Percentiles rank a stretch among this genome's conserved stretches.
Evolutionary conservation across 345 rosid genomes (phyloP).

Genomic region (Moricandia arvensis): DNA sequence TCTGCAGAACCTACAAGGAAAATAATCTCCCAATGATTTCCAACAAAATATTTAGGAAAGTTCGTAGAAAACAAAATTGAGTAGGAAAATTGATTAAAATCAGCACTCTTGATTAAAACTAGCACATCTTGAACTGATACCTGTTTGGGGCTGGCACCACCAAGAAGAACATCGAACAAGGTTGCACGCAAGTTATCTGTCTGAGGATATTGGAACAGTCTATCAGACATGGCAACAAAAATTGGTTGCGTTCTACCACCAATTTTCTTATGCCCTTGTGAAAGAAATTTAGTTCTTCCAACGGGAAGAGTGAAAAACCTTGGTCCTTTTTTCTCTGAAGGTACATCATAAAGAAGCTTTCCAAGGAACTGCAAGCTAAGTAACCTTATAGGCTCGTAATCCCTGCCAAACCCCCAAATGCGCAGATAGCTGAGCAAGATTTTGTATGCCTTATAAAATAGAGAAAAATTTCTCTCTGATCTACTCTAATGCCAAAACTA

Average conservation of each 20-base stretch:
- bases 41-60: slow-evolving; percentile 16
- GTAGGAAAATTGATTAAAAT: background rate
- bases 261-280: slow-evolving; percentile 58
- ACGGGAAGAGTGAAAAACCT: slow-evolving; percentile 76
- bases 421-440: slow-evolving; percentile 4
- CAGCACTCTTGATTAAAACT: background rate
- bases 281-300: slow-evolving; percentile 66
- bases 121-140: slow-evolving; percentile 41
- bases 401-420: slow-evolving; percentile 47
- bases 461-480: slow-evolving; percentile 8
- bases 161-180: slow-evolving; percentile 95
- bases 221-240: slow-evolving; percentile 68
- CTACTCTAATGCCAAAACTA: slow-evolving; percentile 2
- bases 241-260: slow-evolving; percentile 63
- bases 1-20: slow-evolving; percentile 71
- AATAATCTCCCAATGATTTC: background rate
- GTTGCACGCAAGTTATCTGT: slow-evolving; percentile 85
- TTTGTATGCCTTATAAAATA: background rate
- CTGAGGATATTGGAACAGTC: slow-evolving; percentile 74
- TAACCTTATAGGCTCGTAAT: slow-evolving; percentile 81
- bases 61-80: slow-evolving; percentile 1
- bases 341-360: slow-evolving; percentile 80
- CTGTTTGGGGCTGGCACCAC: slow-evolving; percentile 99
- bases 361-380: slow-evolving; percentile 95
- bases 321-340: slow-evolving; percentile 82